Base-by-base conservation (phyloP, 169 alveolate genomes). In the Miamiensis avidus region DNA sequence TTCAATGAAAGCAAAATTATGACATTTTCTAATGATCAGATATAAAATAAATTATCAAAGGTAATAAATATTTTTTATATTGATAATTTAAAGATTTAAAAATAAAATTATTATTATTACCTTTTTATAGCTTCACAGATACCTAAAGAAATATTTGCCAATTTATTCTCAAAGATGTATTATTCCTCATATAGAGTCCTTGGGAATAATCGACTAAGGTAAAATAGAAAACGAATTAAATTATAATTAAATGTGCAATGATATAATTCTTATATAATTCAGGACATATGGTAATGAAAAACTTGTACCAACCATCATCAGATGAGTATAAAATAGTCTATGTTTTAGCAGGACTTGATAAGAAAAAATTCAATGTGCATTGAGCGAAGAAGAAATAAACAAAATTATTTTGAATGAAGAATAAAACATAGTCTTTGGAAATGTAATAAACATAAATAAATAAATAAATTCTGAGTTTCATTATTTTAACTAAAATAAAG, bases 201-300 rank as follows among this genome's bases (percentile, higher is more conserved):
- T 34, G 20, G 26, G 75, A 15, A 49, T 79, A 25, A 65, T 34
- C 64, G 76, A 74, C 29, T 34, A 34, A 0, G 25, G 25, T 32
- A 34, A 1, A 0, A 26, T n/a, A 31, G n/a, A 11, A 49, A 49
- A 49, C 69, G 4, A 49, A 49, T 11, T 49, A 20, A 11, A 11
- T 49, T 11, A 11, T 49, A 11, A 11, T 49, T 49, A 49, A 49
- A 11, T 49, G 4, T 49, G 20, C 4, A 4, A 11, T 32, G 11
- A 73, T 73, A 49, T 64, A 26, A 34, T 49, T 26, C 1, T 49
- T n/a, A 25, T 34, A 1, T 29, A 15, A 79, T 15, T 16, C 64
- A 79, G 84, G 84, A 79, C n/a, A 28, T 28, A 79, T 79, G 1
- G 65, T 79, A 0, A 72, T 79, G 15, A 79, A 79, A 29, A 79